Base-by-base conservation (phyloP, 768 basidiomycete species). In the Boletus subparvulus region DNA sequence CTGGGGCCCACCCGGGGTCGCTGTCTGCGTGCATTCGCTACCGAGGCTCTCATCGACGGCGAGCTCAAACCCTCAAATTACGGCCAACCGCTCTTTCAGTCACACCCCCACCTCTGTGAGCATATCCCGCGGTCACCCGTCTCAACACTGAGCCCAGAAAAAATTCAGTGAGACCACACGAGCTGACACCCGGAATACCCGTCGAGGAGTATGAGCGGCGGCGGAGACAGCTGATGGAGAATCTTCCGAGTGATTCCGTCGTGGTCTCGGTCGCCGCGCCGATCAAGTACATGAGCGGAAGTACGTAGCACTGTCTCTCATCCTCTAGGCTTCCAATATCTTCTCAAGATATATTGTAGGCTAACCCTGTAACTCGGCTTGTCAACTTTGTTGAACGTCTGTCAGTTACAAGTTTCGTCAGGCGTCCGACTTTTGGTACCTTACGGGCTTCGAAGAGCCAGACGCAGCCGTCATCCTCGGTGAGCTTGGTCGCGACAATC, bases 371-470 rank as follows among this genome's bases (percentile, higher is more conserved):
- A 33, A 46, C 61, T 46, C 32, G 19, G 26, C 41, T 30, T 30
- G 41, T n/a, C 52, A 54, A 28, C 59, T 24, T 52, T 42, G 56
- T 59, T 65, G 46, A 53, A 48, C 37, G 37, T 45, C 16, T 9
- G 48, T 35, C 68, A 98, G 95, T 72, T 97, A 98, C 80, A 94
- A 94, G 70, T 97, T 92, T 68, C 84, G 96, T 24, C 96, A 96
- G 73, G 84, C 85, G 0, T 93, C 91, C 37, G 88, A 96, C 72
- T 92, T 95, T 69, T 93, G 89, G 89, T 98, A 99, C 71, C 78
- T 99, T 14, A 97, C 97, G 0, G 97, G 97, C 12, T 97, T 97
- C 65, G 85, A 93, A 55, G 96, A 98, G 68, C 92, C 94, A 1
- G 89, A 96, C 54, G 83, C 96, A 17, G 94, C 92, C 1, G 76